Percentiles rank a stretch among this genome's conserved stretches.
These are phyloP conservation scores for Trichoderma asperellum DNA, from an alignment of 2,329 filamentous ascomycete genomes.

Conservation along the genomic window DNA sequence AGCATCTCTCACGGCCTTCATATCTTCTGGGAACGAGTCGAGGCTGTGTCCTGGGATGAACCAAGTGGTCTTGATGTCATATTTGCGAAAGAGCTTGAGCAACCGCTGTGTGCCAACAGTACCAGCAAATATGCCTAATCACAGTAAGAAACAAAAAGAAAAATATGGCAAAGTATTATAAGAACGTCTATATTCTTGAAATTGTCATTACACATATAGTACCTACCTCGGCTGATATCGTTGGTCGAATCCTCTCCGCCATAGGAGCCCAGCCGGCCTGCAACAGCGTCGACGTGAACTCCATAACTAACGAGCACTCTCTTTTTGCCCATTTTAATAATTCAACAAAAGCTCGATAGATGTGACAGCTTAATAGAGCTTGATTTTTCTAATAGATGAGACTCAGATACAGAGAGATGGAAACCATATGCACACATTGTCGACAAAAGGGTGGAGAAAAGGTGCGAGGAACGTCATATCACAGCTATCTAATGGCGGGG, in stretches of 20 bases:
- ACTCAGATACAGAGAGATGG: neutral
- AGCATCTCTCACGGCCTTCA: constrained; percentile 49
- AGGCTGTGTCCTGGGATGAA: constrained; percentile 55
- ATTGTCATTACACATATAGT: neutral
- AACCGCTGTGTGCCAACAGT: constrained; percentile 67
- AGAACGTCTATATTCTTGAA: neutral
- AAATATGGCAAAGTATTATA: neutral
- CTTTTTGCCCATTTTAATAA: constrained; percentile 2
- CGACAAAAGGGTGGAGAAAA: neutral
- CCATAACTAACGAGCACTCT: constrained; percentile 1
- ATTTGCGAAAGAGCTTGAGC: constrained; percentile 51
- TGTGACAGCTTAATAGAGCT: no score
- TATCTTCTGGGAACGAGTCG: constrained; percentile 54
- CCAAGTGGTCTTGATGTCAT: constrained; percentile 38
- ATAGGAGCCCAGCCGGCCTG: constrained; percentile 9
- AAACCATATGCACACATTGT: neutral
- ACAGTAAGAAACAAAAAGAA: neutral
- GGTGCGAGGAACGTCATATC: neutral
- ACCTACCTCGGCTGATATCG: constrained; percentile 9
- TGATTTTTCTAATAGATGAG: neutral
- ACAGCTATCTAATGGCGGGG: neutral
- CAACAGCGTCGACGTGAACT: constrained; percentile 6
- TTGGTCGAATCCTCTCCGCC: constrained; percentile 7
- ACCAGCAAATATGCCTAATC: constrained; percentile 65
- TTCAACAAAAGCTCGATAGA: neutral